Conservation (phyloP, 1,284 basidiomycete genomes). For the Acaromyces ingoldii region DNA sequence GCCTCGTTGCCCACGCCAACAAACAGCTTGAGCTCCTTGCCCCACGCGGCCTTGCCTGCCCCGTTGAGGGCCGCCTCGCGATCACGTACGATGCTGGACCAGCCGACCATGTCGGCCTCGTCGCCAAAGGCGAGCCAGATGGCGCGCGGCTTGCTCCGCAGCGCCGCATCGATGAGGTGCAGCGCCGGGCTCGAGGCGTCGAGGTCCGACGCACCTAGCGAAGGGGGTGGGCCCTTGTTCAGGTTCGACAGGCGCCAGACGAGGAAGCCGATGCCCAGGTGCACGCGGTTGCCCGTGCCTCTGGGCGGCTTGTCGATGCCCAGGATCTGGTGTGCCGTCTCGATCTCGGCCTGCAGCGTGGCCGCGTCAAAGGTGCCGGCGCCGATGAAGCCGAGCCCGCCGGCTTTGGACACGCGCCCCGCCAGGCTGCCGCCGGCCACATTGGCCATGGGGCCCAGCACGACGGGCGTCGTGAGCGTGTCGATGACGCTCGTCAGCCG, state of each 20-base stretch:
- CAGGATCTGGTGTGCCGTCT: slow-evolving; percentile 15
- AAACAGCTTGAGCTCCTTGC: slow-evolving; percentile 27
- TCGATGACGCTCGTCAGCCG: neutral
- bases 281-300: slow-evolving; percentile 11
- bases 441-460: slow-evolving; percentile 39
- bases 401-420: slow-evolving; percentile 31
- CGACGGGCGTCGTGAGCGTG: neutral
- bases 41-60: slow-evolving; percentile 12
- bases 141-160: slow-evolving; percentile 26
- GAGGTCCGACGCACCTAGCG: slow-evolving; percentile 3
- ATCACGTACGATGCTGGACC: slow-evolving; percentile 22
- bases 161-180: slow-evolving; percentile 24
- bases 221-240: slow-evolving; percentile 19
- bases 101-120: slow-evolving; percentile 20
- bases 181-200: slow-evolving; percentile 9
- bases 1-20: slow-evolving; percentile 32
- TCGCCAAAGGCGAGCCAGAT: slow-evolving; percentile 47
- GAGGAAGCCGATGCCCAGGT: slow-evolving; percentile 43
- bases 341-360: slow-evolving; percentile 22
- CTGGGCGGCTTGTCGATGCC: slow-evolving; percentile 4
- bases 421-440: slow-evolving; percentile 41
- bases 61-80: slow-evolving; percentile 22
- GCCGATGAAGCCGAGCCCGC: slow-evolving; percentile 48
- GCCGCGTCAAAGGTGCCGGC: slow-evolving; percentile 34
- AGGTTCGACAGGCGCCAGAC: slow-evolving; percentile 35